Evolutionary conservation across 2,329 filamentous ascomycete genomes (phyloP), one percentile per base, ranked within the genome.

Genomic region (Colletotrichum tropicale): DNA sequence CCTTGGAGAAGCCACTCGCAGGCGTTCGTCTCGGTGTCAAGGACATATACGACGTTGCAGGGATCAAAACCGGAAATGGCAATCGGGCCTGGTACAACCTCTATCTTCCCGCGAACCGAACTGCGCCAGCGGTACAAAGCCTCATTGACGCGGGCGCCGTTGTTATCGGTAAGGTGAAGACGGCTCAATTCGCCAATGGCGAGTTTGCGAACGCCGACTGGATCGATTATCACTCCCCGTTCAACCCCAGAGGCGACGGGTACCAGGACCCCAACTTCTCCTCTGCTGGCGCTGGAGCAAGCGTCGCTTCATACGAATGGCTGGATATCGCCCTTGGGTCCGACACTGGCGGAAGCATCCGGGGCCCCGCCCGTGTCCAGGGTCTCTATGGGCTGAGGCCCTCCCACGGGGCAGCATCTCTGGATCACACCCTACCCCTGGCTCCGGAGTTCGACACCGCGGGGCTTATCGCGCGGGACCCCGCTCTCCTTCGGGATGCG

Each of bases 131-230:
- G 0, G 86, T 94, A 0, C 90, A 92, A 76, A 85, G 87, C 7
- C 83, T 94, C 5, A 87, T 93, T 32, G 89, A 93, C 77, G 88
- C 89, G 4, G 92, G 93, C 1, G 91, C 90, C 0, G 79, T 88
- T 8, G 79, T 90, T 3, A 82, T 90, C 1, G 88, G 88, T 5
- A 86, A 87, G 72, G 86, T 87, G 77, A 88, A 87, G 77, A 85
- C 85, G 1, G 84, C 84, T 3, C 86, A 88, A 77, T 90, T 90
- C 73, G 88, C 88, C 13, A 84, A 85, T 68, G 81, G 83, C 4
- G 83, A 84, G 77, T 80, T 78, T 2, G 86, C 89, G 1, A 91
- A 89, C 0, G 87, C 86, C 0, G 90, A 92, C 75, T 85, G 84
- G 83, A 82, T 86, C 4, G 85, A 86, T 69, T 85, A 83, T 52